Conservation (phyloP, 192 early-diverging fungal species). For the Phlyctochytrium bullatum region DNA sequence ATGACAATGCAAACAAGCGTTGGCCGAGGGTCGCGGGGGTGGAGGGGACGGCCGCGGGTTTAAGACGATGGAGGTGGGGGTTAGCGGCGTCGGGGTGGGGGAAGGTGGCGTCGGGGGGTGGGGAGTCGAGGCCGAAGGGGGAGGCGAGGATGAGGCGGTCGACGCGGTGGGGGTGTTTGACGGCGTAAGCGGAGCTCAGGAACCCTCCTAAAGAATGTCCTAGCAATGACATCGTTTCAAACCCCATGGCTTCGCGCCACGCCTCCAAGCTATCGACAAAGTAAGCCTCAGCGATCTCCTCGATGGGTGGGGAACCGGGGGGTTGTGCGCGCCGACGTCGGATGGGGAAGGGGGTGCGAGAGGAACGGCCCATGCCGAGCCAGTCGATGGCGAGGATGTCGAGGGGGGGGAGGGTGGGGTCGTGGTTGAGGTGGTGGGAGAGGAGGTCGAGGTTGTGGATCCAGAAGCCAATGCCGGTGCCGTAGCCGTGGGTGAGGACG, state of each 20-base stretch:
- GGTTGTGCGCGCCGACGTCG: conserved; percentile 14
- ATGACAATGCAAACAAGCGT: too few species aligned
- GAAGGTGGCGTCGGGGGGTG: too few species aligned
- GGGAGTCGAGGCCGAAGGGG: too few species aligned
- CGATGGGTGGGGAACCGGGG: conserved; percentile 20
- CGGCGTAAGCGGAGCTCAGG: conserved; percentile 77
- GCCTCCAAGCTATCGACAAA: conserved; percentile 90
- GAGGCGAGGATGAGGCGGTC: conserved; percentile 85
- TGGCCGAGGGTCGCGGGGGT: too few species aligned
- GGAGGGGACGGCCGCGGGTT: too few species aligned
- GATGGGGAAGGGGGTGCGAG: conserved; percentile 66
- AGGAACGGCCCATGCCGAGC: conserved; percentile 91
- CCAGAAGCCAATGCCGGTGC: conserved; percentile 78
- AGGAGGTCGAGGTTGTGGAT: conserved; percentile 43
- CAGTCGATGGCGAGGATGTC: conserved; percentile 80
- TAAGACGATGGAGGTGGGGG: too few species aligned
- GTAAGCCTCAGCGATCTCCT: conserved; percentile 63
- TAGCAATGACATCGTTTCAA: conserved; percentile 81
- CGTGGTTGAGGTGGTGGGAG: neutral
- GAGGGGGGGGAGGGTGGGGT: conserved; percentile 13
- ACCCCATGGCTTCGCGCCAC: conserved; percentile 74
- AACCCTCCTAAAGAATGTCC: conserved; percentile 85
- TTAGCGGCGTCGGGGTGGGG: conserved; percentile 7
- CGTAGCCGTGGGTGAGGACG: conserved; percentile 78
- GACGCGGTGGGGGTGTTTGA: conserved; percentile 83